A percentile compares a stretch with the other conserved stretches of the same genome.
These are phyloP conservation scores for Sonneratia caseolaris DNA, from an alignment of 345 rosid species.

Conservation along the genomic window DNA sequence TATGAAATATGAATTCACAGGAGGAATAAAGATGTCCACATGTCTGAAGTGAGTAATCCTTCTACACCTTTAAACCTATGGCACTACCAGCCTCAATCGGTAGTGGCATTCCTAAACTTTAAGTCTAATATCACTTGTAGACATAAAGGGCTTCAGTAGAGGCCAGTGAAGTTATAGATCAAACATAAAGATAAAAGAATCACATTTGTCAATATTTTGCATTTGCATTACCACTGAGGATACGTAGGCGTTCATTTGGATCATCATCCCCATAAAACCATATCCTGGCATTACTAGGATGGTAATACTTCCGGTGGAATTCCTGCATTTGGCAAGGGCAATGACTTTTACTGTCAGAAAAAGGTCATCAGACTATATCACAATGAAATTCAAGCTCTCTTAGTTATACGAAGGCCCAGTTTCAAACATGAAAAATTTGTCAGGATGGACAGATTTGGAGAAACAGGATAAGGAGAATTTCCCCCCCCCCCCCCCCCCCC, in stretches of 20 bases:
- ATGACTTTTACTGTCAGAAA: neutral
- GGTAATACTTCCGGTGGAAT: conserved; percentile 79
- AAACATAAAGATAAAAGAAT: neutral
- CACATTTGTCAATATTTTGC: neutral
- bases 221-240: conserved; percentile 61
- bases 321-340: conserved; percentile 41
- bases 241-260: conserved; percentile 62
- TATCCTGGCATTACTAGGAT: conserved; percentile 90
- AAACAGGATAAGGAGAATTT: neutral
- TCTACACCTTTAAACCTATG: neutral
- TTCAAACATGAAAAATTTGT: neutral
- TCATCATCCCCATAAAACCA: conserved; percentile 99
- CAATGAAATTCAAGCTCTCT: neutral
- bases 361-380: neutral
- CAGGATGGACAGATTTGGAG: neutral
- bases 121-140: neutral
- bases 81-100: neutral
- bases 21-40: neutral
- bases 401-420: neutral
- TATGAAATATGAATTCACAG: neutral
- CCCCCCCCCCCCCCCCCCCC: neutral
- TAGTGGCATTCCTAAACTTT: neutral
- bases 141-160: neutral
- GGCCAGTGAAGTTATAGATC: neutral
- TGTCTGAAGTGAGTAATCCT: neutral